Conservation (phyloP, 2,329 filamentous ascomycete genomes). For the Ophiostoma montium region DNA sequence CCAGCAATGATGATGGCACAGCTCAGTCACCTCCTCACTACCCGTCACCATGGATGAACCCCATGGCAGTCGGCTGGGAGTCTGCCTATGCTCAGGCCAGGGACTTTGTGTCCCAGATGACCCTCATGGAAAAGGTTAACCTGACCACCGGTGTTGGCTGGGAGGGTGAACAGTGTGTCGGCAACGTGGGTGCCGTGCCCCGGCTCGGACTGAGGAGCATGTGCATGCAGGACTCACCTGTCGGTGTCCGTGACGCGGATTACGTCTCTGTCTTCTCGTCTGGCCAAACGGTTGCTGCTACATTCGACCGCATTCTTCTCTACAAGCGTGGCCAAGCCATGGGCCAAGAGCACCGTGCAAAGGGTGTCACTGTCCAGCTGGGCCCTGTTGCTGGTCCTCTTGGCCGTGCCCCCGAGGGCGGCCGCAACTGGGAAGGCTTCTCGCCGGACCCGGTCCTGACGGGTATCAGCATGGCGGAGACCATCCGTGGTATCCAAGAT, state of each 20-base stretch:
- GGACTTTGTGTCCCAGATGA: constrained; percentile 70
- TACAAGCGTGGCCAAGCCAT: constrained; percentile 57
- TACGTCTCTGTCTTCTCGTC: constrained; percentile 71
- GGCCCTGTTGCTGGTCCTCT: constrained; percentile 62
- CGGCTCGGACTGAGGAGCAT: constrained; percentile 55
- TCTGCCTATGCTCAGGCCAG: constrained; percentile 63
- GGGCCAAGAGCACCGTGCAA: constrained; percentile 55
- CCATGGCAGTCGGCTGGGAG: constrained; percentile 56
- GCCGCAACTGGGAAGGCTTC: constrained; percentile 58
- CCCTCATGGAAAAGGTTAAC: constrained; percentile 82
- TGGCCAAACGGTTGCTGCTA: constrained; percentile 67
- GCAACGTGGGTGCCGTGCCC: constrained; percentile 57
- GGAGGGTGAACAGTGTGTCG: constrained; percentile 60
- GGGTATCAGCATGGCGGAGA: constrained; percentile 57
- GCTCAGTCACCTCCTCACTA: constrained; percentile 49
- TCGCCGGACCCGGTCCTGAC: constrained; percentile 64
- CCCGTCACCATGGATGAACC: constrained; percentile 76
- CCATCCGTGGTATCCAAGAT: constrained; percentile 66
- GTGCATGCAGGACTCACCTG: constrained; percentile 78
- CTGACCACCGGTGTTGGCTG: constrained; percentile 78
- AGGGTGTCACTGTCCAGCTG: constrained; percentile 61
- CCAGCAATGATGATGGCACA: constrained; percentile 13
- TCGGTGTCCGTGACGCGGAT: constrained; percentile 65
- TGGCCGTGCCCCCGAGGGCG: constrained; percentile 52
- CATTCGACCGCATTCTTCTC: constrained; percentile 62